Conservation (phyloP, 2,329 filamentous ascomycete genomes). For the Verticillium longisporum region DNA sequence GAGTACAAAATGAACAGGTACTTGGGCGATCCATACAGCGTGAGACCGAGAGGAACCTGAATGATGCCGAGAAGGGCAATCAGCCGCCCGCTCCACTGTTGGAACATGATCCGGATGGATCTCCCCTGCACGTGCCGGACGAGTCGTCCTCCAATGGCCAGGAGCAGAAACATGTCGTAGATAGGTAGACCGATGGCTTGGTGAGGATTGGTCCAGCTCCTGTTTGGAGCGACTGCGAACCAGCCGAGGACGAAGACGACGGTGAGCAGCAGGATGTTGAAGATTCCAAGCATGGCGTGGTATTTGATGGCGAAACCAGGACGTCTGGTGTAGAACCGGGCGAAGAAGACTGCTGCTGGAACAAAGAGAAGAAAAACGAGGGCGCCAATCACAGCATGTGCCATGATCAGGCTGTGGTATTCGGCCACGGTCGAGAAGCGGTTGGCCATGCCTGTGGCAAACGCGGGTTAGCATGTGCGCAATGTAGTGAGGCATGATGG, state of each 20-base stretch:
- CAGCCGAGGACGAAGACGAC: slow-evolving; percentile 70
- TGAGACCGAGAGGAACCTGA: slow-evolving; percentile 83
- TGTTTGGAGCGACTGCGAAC: slow-evolving; percentile 67
- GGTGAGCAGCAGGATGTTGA: slow-evolving; percentile 61
- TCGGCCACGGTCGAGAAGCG: slow-evolving; percentile 62
- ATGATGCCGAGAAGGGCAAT: slow-evolving; percentile 76
- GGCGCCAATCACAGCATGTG: slow-evolving; percentile 65
- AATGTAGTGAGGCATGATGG: background rate
- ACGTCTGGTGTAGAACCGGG: slow-evolving; percentile 61
- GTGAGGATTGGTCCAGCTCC: slow-evolving; percentile 73
- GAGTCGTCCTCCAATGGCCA: slow-evolving; percentile 62
- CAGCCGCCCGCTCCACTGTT: slow-evolving; percentile 79
- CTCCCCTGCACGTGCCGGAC: slow-evolving; percentile 46
- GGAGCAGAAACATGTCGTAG: slow-evolving; percentile 65
- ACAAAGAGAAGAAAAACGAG: slow-evolving; percentile 70
- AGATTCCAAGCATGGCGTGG: slow-evolving; percentile 68
- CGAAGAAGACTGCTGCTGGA: slow-evolving; percentile 66
- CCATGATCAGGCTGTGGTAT: slow-evolving; percentile 65
- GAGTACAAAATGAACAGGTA: slow-evolving; percentile 81
- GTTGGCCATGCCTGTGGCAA: slow-evolving; percentile 66
- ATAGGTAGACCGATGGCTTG: slow-evolving; percentile 78
- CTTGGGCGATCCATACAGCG: slow-evolving; percentile 85
- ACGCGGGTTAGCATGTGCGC: slow-evolving; percentile 5
- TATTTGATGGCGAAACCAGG: slow-evolving; percentile 56
- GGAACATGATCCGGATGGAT: slow-evolving; percentile 56